These are phyloP conservation scores for Boletales sp. DNA, from an alignment of 768 basidiomycete species.

Conservation along the genomic window DNA sequence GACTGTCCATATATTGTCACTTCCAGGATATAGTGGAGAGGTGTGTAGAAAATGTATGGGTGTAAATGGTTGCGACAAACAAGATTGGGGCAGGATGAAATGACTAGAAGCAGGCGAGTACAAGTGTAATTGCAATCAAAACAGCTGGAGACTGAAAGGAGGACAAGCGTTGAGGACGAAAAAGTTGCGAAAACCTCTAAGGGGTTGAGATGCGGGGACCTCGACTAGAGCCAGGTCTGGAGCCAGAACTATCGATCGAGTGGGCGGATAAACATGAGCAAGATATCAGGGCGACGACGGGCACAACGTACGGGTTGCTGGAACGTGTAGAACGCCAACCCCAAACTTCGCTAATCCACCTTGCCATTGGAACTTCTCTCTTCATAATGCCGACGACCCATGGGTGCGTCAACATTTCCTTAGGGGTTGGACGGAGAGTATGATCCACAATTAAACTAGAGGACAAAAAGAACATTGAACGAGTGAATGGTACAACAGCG, in stretches of 20 bases:
- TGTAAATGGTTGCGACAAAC: constrained; percentile 20
- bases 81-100: constrained; percentile 10
- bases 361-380: constrained; percentile 83
- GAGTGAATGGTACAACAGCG: constrained; percentile 2
- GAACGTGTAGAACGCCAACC: constrained; percentile 55
- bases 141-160: constrained; percentile 1
- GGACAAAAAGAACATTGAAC: neutral
- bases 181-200: constrained; percentile 14
- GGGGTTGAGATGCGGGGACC: constrained; percentile 22
- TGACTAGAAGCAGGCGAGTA: constrained; percentile 14
- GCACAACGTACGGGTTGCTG: constrained; percentile 18
- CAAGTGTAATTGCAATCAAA: constrained; percentile 16
- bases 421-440: constrained; percentile 70
- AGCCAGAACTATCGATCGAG: constrained; percentile 14
- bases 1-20: constrained; percentile 18
- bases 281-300: neutral
- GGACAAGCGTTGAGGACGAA: neutral
- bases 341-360: constrained; percentile 86
- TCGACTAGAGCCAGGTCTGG: constrained; percentile 30
- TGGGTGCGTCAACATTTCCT: constrained; percentile 76
- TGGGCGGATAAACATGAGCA: neutral
- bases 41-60: constrained; percentile 11
- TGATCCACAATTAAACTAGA: constrained; percentile 69
- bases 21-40: constrained; percentile 12
- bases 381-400: constrained; percentile 79